phyloP scores from a whole-genome alignment of 2,329 filamentous ascomycete genomes.

The Colletotrichum gigasporum region DNA sequence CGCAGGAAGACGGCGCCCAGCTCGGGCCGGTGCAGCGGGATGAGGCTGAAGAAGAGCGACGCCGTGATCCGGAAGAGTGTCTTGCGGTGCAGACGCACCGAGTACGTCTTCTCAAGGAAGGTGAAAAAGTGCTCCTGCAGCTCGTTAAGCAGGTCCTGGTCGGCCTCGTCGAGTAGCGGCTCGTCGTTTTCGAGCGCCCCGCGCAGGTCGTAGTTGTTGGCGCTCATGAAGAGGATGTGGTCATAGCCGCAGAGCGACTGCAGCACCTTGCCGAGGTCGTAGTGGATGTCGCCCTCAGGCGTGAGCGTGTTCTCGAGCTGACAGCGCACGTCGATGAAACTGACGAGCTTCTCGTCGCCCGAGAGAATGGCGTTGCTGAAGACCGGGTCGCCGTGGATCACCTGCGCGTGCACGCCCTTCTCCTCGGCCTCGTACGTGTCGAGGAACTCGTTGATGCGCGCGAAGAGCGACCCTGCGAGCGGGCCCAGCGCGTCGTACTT shows the following conservation, averaged over 20 bases:
- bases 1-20: slow-evolving; percentile 38
- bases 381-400: slow-evolving; percentile 42
- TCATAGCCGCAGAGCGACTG: slow-evolving; percentile 43
- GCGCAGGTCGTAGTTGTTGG: slow-evolving; percentile 32
- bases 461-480: slow-evolving; percentile 35
- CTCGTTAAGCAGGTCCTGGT: slow-evolving; percentile 36
- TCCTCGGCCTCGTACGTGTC: slow-evolving; percentile 41
- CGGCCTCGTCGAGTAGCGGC: slow-evolving; percentile 38
- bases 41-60: slow-evolving; percentile 40
- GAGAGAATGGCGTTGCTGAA: slow-evolving; percentile 42
- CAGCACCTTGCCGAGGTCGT: slow-evolving; percentile 42
- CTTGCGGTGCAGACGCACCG: slow-evolving; percentile 38
- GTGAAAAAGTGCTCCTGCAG: slow-evolving; percentile 38
- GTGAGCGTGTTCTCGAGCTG: slow-evolving; percentile 39
- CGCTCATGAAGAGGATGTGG: slow-evolving; percentile 39
- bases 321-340: slow-evolving; percentile 42
- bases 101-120: slow-evolving; percentile 39
- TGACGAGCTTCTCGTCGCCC: slow-evolving; percentile 37
- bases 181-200: slow-evolving; percentile 27
- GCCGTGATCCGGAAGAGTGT: slow-evolving; percentile 43
- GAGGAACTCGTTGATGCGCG: slow-evolving; percentile 38
- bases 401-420: slow-evolving; percentile 36
- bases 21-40: slow-evolving; percentile 40
- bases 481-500: slow-evolving; percentile 38
- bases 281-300: slow-evolving; percentile 40